Conservation (phyloP, 805 yeast genomes). For the Candida anglica region DNA sequence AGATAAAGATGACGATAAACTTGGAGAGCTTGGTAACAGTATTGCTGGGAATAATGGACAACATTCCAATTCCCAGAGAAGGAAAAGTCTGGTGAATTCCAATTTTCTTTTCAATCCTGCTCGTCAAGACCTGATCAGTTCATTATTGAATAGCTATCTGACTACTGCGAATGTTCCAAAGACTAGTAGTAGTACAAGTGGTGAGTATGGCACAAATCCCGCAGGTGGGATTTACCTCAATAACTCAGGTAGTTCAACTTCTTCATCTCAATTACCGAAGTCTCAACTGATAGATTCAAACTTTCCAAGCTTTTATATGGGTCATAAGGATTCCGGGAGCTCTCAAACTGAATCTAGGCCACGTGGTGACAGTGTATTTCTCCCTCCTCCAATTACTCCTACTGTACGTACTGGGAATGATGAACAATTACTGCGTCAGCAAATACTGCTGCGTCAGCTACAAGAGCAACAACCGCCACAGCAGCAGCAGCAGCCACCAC, state of each 20-base stretch:
- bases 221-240: not conserved
- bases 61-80: conserved; percentile 3
- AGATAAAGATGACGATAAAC: too few species aligned
- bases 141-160: conserved; percentile 20
- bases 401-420: conserved; percentile 7
- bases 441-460: conserved; percentile 7
- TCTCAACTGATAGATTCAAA: conserved; percentile 9
- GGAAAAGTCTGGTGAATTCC: conserved; percentile 9
- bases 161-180: not conserved
- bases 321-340: not conserved
- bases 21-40: too few species aligned
- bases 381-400: conserved; percentile 33
- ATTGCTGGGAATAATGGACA: too few species aligned
- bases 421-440: conserved; percentile 6
- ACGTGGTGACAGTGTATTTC: conserved; percentile 34
- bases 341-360: conserved; percentile 13
- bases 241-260: too few species aligned
- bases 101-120: conserved; percentile 22
- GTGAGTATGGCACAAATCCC: not conserved
- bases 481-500: conserved; percentile 4
- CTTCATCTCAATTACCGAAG: too few species aligned
- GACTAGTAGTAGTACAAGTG: not conserved
- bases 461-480: conserved; percentile 4
- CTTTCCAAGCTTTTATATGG: conserved; percentile 14
- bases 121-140: conserved; percentile 26